Conservation (phyloP, 129 eudicot genomes). For the Silybum marianum region DNA sequence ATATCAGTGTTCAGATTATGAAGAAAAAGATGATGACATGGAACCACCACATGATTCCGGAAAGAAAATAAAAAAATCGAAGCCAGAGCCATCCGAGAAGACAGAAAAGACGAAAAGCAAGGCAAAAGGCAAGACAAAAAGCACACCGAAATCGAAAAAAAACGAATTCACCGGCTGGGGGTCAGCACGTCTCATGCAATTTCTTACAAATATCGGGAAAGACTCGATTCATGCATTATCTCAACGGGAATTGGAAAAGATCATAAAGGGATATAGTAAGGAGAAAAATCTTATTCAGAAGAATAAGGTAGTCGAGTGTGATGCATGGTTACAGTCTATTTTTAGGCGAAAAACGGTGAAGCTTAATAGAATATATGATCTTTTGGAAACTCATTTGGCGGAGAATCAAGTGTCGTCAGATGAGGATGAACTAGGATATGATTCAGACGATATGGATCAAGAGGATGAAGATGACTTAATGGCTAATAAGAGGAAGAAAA, state of each 20-base stretch:
- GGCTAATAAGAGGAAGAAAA: conserved; percentile 40
- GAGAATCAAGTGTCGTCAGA: conserved; percentile 64
- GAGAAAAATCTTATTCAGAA: conserved; percentile 61
- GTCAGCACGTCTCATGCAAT: conserved; percentile 55
- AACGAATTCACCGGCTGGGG: conserved; percentile 78
- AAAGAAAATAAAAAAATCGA: conserved; percentile 38
- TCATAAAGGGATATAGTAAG: conserved; percentile 49
- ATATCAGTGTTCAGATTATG: conserved; percentile 32
- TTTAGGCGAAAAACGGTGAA: conserved; percentile 54
- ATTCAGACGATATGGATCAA: conserved; percentile 41
- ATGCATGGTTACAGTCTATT: conserved; percentile 50
- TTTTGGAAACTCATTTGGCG: conserved; percentile 62
- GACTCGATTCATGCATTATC: conserved; percentile 46
- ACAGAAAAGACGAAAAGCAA: conserved; percentile 9
- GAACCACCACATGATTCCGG: conserved; percentile 24
- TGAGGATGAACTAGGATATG: conserved; percentile 37
- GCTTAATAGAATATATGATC: conserved; percentile 47
- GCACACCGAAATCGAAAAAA: conserved; percentile 33
- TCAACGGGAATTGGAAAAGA: conserved; percentile 53
- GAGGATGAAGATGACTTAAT: conserved; percentile 13
- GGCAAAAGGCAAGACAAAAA: conserved; percentile 21
- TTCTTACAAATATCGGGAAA: conserved; percentile 57
- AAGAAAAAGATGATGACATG: conserved; percentile 14
- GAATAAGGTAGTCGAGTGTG: conserved; percentile 64
- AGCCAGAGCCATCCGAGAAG: conserved; percentile 23